Base-by-base conservation (phyloP, 257 asterid genomes). In the Solanum clarkiae region DNA sequence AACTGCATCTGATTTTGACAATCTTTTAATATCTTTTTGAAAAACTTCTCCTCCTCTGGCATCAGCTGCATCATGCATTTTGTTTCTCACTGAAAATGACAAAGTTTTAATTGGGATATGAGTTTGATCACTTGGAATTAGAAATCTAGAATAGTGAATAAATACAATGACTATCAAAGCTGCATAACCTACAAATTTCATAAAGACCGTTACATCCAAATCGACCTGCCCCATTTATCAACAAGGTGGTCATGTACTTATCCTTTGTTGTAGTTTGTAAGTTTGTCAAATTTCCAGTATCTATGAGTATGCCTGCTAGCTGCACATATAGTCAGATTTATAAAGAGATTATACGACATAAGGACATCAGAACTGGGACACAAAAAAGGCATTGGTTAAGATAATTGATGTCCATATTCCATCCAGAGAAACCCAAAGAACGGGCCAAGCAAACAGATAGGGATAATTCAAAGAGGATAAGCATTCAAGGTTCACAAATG, bases 251-350 rank as follows among this genome's bases (percentile, higher is more conserved):
- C 89, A 93, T 91, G 94, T 93, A 94, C 84, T 91, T 89, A 88
- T 95, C 98, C 90, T 91, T 93, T 36, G 93, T 87, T 26, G 96
- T 91, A 85, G 93, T 88, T 9, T 84, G 81, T 45, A 92, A 82
- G 83, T 72, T 91, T 51, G 92, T 86, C 84, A 95, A 89, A 86
- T 95, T 93, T 90, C 89, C 97, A 74, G 97, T 94, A 84, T 94
- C 98, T 89, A 91, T 10, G 42, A 94, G 97, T 86, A 95, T 95
- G 57, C 98, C 98, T 44, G 94, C 94, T 84, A 95, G 88, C 98
- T 95, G 93, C 87, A 74, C 66, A 53, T 12, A 29, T 86, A 83
- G 66, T 72, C 42, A 47, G 82, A 71, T 15, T 59, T 6, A 60
- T 22, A 72, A 56, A 72, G 60, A 47, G 55, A 60, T 70, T 24